Percentiles rank a stretch among this genome's conserved stretches.
Evolutionary conservation across 83 land plant species (phyloP).

Genomic region (Diphasiastrum complanatum): DNA sequence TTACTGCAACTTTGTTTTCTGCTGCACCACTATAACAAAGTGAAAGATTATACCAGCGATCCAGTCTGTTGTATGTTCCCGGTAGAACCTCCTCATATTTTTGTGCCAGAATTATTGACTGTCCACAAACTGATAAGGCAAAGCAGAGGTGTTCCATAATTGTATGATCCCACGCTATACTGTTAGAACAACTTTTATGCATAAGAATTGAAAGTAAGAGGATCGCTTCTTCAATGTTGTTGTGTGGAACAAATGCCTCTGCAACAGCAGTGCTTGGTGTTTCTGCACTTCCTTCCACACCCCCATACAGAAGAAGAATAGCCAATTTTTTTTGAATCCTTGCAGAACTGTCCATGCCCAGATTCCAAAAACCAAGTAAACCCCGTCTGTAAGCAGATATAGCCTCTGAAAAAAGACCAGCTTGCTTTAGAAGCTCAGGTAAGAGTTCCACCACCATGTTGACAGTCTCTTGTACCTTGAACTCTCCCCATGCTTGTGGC

Average conservation of each 20-base stretch:
- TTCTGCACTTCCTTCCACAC: slow-evolving; percentile 70
- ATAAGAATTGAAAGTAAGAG: slow-evolving; percentile 67
- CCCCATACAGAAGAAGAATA: slow-evolving; percentile 78
- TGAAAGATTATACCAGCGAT: slow-evolving; percentile 61
- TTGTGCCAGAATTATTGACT: slow-evolving; percentile 42
- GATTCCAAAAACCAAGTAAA: slow-evolving; percentile 63
- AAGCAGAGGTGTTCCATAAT: slow-evolving; percentile 76
- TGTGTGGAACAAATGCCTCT: slow-evolving; percentile 65
- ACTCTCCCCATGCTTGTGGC: slow-evolving; percentile 52
- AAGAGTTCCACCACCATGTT: slow-evolving; percentile 69
- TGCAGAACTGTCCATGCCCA: slow-evolving; percentile 44
- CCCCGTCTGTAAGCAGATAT: slow-evolving; percentile 74
- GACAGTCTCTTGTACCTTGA: slow-evolving; percentile 75
- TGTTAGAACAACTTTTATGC: slow-evolving; percentile 41
- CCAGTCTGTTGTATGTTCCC: slow-evolving; percentile 47
- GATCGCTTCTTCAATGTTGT: slow-evolving; percentile 81
- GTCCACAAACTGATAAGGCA: slow-evolving; percentile 71
- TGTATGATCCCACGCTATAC: slow-evolving; percentile 67
- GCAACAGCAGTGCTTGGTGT: slow-evolving; percentile 54
- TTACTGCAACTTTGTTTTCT: slow-evolving; percentile 47
- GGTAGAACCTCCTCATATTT: slow-evolving; percentile 78
- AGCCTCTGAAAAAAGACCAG: slow-evolving; percentile 51
- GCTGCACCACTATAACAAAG: slow-evolving; percentile 78
- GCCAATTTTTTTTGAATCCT: slow-evolving; percentile 78
- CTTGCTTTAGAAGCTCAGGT: slow-evolving; percentile 68